Evolutionary conservation across 768 basidiomycete species (phyloP), one percentile per base, ranked within the genome.

Genomic region (Candolleomyces efflorescens): DNA sequence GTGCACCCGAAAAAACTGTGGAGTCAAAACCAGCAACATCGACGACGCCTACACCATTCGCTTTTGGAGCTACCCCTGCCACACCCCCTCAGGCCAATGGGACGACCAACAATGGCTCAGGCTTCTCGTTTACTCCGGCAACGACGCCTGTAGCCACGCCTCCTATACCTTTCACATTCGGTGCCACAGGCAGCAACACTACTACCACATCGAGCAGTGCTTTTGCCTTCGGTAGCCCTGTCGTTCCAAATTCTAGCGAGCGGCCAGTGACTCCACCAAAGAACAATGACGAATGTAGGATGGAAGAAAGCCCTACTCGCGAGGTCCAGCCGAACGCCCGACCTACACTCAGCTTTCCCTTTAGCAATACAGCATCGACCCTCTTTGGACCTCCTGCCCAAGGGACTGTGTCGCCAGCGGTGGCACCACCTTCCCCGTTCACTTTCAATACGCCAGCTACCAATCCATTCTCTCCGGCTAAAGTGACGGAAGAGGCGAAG

Each of bases 261-360:
- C 75, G 85, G 20, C 77, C 87, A n/a, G 71, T 75, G 5, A 90
- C 88, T 0, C 87, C 88, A 10, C 89, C 89, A 3, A 79, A 74
- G 64, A 82, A 76, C 56, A 74, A 76, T 36, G 86, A 85, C 46
- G 89, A 89, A 59, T 81, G 87, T 62, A 81, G 72, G 56, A 92
- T 92, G 90, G 90, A 92, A 41, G 90, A 91, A 69, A 92, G 90
- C 62, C 90, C 90, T 1, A 83, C 81, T 2, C 78, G 88, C 58
- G 86, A 86, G 9, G 71, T 82, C 64, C 80, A 81, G 49, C 61
- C 71, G 22, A 82, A 78, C 59, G 72, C 72, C 55, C 72, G 73
- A 46, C 74, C 80, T 18, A 73, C 75, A 3, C 69, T 78, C 11
- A 73, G 71, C 41, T 85, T 88, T 63, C 66, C 79, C 0, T 86